Percentiles rank a stretch among this genome's conserved stretches.
Evolutionary conservation across 768 basidiomycete species (phyloP).

Genomic region (Clitopilus hobsonii): DNA sequence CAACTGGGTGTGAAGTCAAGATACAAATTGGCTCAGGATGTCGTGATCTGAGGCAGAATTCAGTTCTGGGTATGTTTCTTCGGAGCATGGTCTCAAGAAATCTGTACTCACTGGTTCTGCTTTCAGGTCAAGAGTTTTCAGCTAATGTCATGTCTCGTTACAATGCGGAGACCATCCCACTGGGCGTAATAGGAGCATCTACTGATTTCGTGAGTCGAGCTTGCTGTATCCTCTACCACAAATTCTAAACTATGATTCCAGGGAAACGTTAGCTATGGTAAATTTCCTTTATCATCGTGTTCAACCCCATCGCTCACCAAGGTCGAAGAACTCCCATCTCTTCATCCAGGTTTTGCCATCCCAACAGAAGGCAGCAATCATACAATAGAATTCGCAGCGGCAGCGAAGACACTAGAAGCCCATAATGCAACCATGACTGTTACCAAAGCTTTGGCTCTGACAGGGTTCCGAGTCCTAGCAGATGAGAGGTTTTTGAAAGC

Average conservation of each 20-base stretch:
- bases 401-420: conserved; percentile 57
- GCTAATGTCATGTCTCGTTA: not conserved
- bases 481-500: conserved; percentile 53
- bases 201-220: conserved; percentile 75
- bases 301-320: conserved; percentile 9
- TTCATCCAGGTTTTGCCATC: conserved; percentile 66
- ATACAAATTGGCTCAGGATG: conserved; percentile 37
- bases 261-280: conserved; percentile 75
- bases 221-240: conserved; percentile 5
- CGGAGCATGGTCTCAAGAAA: not conserved
- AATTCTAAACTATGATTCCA: conserved; percentile 19
- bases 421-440: conserved; percentile 55
- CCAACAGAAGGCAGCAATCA: conserved; percentile 81
- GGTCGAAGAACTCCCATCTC: conserved; percentile 52
- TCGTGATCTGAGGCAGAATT: conserved; percentile 57
- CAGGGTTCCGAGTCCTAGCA: conserved; percentile 53
- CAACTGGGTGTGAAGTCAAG: conserved; percentile 55
- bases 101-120: not conserved
- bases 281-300: not conserved
- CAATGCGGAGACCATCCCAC: too few species aligned
- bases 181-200: not conserved
- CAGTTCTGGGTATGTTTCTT: conserved; percentile 34
- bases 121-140: not conserved
- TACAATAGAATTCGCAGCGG: conserved; percentile 57
- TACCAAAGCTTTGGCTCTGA: conserved; percentile 58